These are phyloP conservation scores for Rusavskia elegans DNA, from an alignment of 495 filamentous ascomycete genomes.

Conservation along the genomic window DNA sequence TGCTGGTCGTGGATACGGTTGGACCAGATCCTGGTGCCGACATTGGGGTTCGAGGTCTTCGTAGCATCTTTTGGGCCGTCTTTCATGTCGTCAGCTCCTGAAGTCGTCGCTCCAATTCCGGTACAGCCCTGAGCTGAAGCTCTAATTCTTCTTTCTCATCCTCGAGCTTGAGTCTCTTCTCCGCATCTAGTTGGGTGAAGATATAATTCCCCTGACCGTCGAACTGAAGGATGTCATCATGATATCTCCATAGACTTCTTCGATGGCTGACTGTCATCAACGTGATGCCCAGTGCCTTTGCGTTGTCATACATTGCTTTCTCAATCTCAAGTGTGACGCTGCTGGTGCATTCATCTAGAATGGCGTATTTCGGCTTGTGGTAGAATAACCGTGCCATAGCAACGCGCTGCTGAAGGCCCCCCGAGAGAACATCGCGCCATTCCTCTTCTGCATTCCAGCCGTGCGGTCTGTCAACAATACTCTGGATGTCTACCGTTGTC, in stretches of 20 bases:
- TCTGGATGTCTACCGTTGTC: conserved; percentile 61
- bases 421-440: conserved; percentile 83
- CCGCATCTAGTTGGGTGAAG: conserved; percentile 83
- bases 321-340: conserved; percentile 88
- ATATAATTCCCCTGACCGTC: conserved; percentile 86
- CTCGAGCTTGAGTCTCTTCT: conserved; percentile 68
- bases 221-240: conserved; percentile 85
- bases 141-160: conserved; percentile 96
- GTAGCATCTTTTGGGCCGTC: no score
- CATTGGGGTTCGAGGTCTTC: no score
- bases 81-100: conserved; percentile 47
- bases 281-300: conserved; percentile 79
- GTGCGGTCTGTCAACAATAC: conserved; percentile 63
- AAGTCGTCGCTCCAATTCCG: conserved; percentile 74
- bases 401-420: conserved; percentile 88
- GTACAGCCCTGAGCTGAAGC: conserved; percentile 62
- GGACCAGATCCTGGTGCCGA: no score
- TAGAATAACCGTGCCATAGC: conserved; percentile 97
- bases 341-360: conserved; percentile 92
- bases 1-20: no score
- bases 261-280: conserved; percentile 92
- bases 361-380: conserved; percentile 76
- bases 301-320: conserved; percentile 90
- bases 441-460: conserved; percentile 94
- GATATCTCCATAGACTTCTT: conserved; percentile 89